phyloP scores from a whole-genome alignment of 2,329 filamentous ascomycete genomes.

The Thelonectria discophora region DNA sequence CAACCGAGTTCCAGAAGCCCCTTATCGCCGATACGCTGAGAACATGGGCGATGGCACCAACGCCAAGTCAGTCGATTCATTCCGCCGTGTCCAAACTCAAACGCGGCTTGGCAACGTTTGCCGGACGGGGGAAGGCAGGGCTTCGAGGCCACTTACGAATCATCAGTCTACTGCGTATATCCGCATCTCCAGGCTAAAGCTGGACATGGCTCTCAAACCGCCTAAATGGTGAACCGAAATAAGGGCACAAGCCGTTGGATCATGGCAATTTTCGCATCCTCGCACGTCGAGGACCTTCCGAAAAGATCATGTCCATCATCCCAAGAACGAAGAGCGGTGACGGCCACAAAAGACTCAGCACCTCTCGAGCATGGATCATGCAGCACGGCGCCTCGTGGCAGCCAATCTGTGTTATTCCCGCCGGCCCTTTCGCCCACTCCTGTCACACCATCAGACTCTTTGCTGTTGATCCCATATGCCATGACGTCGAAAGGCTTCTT shows the following conservation, averaged over 20 bases:
- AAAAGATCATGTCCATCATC: neutral
- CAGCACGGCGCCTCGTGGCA: conserved; percentile 18
- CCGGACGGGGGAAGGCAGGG: neutral
- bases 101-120: conserved; percentile 15
- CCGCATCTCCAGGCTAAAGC: neutral
- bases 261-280: conserved; percentile 2
- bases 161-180: neutral
- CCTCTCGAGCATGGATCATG: conserved; percentile 19
- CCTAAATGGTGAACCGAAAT: conserved; percentile 4
- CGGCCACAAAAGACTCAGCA: conserved; percentile 1
- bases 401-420: conserved; percentile 42
- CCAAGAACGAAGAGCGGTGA: conserved; percentile 14
- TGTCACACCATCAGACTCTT: conserved; percentile 36
- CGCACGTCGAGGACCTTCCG: neutral
- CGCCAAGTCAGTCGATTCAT: conserved; percentile 15
- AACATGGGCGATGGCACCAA: conserved; percentile 6
- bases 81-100: conserved; percentile 14
- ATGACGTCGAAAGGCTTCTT: conserved; percentile 36
- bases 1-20: conserved; percentile 18
- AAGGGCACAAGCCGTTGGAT: neutral
- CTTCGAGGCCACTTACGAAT: neutral
- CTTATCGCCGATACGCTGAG: conserved; percentile 14
- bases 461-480: conserved; percentile 34
- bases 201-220: conserved; percentile 3
- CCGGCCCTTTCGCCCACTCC: conserved; percentile 22